Evolutionary conservation across 1,139 yeast genomes (phyloP), one percentile per base, ranked within the genome.

Genomic region (Debaryomycetaceae sp.): DNA sequence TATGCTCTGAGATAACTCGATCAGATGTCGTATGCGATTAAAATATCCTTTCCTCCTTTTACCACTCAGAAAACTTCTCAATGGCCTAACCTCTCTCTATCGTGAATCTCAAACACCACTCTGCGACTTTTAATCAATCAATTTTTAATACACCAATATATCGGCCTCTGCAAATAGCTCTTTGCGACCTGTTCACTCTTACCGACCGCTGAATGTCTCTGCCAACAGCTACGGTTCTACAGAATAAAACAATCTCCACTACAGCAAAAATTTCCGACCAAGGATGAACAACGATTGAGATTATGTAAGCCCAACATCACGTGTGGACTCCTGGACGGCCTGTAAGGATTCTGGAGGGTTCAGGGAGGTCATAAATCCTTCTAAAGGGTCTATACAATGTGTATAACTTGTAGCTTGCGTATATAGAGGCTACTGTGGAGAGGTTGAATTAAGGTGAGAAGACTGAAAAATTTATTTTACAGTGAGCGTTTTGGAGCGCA

Each of bases 291-390:
- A 22, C 7, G 11, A 3, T 7, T 15, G 17, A 13, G 31, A 8
- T 30, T 30, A 30, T 30, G 31, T 30, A 30, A 30, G 31, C 31
- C 17, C 15, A 8, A 7, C 31, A 30, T 30, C 31, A 30, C 31
- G 31, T 30, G 31, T 15, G 17, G 15, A n/a, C 31, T 15, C n/a
- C n/a, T 30, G 15, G 17, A 9, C 31, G 7, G 17, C 11, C 26
- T 22, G 26, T 8, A 11, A 8, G 26, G 26, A 8, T 11, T 22
- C 26, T 22, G 26, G 26, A 8, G 26, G 26, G 11, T 22, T 22
- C 7, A 11, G 11, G 26, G 26, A 8, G 26, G 11, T 22, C 26
- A 11, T 8, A 22, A 8, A 3, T 8, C 11, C 26, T 11, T 22
- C 11, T 11, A 8, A 22, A 8, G 26, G 26, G 26, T 22, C 26